Evolutionary conservation across 805 yeast species (phyloP).

Genomic region (Zygosaccharomyces siamensis): DNA sequence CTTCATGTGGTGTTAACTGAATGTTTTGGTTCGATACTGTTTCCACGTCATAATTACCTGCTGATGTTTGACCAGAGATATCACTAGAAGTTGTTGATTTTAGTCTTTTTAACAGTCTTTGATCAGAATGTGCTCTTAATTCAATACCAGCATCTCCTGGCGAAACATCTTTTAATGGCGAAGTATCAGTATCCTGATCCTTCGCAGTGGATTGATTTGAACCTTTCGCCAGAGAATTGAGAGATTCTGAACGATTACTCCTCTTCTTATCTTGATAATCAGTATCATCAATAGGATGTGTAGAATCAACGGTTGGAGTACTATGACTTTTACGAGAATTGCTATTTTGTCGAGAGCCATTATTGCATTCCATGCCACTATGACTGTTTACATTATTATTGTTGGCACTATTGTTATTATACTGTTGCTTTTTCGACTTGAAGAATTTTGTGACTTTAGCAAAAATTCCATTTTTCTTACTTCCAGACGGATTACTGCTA

Average conservation of each 20-base stretch:
- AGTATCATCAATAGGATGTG: conserved; percentile 2
- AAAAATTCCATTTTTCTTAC: conserved; percentile 31
- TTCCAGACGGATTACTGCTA: conserved; percentile 1
- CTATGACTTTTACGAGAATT: conserved; percentile 8
- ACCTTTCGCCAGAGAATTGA: conserved; percentile 9
- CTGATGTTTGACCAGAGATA: conserved; percentile 31
- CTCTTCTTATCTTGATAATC: conserved; percentile 10
- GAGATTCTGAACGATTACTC: conserved; percentile 13
- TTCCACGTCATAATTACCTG: conserved; percentile 27
- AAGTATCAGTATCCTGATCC: conserved; percentile 5
- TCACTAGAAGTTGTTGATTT: conserved; percentile 28
- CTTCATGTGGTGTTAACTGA: conserved; percentile 13
- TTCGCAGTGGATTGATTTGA: conserved; percentile 7
- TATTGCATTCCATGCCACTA: neutral
- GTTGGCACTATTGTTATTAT: conserved; percentile 3
- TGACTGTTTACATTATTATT: conserved; percentile 1
- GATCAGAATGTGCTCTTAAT: conserved; percentile 5
- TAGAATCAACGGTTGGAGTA: conserved; percentile 5
- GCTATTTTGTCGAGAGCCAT: conserved; percentile 3
- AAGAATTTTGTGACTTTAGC: conserved; percentile 34
- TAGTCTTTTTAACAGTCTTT: conserved; percentile 21
- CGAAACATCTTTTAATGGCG: neutral
- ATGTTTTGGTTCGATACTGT: conserved; percentile 9
- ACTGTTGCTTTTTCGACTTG: conserved; percentile 22
- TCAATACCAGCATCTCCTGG: neutral